A percentile compares a stretch with the other conserved stretches of the same genome.
These are phyloP conservation scores for Leccinum fuscescens DNA, from an alignment of 1,284 basidiomycete species.

Conservation along the genomic window DNA sequence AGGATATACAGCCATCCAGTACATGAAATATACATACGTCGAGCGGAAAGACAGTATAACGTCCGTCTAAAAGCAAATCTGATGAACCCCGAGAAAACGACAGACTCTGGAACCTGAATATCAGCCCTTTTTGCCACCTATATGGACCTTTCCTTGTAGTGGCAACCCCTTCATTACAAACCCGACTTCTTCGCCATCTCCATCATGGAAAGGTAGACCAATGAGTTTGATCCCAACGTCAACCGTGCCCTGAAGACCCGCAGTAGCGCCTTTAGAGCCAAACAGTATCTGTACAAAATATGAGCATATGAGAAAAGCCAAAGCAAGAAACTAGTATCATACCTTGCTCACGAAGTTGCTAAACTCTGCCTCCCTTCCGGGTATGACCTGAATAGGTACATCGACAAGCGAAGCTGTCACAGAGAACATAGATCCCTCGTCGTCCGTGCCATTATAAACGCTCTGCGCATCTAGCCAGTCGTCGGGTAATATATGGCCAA, in stretches of 20 bases:
- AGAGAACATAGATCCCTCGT: slow-evolving; percentile 51
- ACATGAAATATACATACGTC: not conserved
- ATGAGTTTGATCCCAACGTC: slow-evolving; percentile 58
- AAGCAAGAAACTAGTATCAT: slow-evolving; percentile 1
- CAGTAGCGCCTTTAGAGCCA: slow-evolving; percentile 59
- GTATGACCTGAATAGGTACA: slow-evolving; percentile 70
- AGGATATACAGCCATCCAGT: slow-evolving; percentile 9
- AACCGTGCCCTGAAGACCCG: slow-evolving; percentile 65
- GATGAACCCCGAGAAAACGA: not conserved
- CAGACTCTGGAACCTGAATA: not conserved
- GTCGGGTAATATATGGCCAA: slow-evolving; percentile 67
- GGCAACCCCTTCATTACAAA: slow-evolving; percentile 64
- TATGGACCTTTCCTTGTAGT: slow-evolving; percentile 60
- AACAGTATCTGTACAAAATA: slow-evolving; percentile 59
- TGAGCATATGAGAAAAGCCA: not conserved
- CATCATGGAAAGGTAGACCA: slow-evolving; percentile 54
- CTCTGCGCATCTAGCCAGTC: slow-evolving; percentile 64
- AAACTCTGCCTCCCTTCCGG: slow-evolving; percentile 70
- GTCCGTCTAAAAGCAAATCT: slow-evolving; percentile 3
- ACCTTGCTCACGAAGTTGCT: slow-evolving; percentile 74
- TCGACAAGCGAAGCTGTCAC: slow-evolving; percentile 65
- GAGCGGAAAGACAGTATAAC: slow-evolving; percentile 1
- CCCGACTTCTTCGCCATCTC: slow-evolving; percentile 38
- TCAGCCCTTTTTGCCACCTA: slow-evolving; percentile 55
- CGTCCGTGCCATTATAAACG: slow-evolving; percentile 39